Percentiles rank a stretch among this genome's conserved stretches.
Evolutionary conservation across 768 basidiomycete genomes (phyloP).

Genomic region (Lentinus brumalis): DNA sequence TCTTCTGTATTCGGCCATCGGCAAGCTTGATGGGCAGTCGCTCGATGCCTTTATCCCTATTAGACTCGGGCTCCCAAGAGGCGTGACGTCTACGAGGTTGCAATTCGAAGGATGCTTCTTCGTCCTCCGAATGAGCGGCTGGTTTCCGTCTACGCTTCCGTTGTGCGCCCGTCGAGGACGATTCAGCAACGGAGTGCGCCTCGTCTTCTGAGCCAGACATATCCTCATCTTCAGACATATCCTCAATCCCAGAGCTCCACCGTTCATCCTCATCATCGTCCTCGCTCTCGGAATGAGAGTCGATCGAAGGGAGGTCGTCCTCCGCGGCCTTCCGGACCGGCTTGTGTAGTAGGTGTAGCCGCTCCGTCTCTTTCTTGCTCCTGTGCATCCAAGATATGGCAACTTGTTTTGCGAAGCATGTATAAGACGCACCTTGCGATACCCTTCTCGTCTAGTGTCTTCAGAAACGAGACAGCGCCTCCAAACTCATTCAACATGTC

Average conservation of each 20-base stretch:
- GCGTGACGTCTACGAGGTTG: constrained; percentile 53
- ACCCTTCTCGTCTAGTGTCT: constrained; percentile 71
- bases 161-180: constrained; percentile 4
- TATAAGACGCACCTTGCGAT: constrained; percentile 66
- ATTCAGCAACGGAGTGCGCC: constrained; percentile 10
- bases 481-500: constrained; percentile 69
- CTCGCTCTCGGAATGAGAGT: constrained; percentile 66
- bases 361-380: constrained; percentile 82
- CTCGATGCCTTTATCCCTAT: constrained; percentile 52
- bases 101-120: constrained; percentile 76
- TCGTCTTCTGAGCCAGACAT: constrained; percentile 24
- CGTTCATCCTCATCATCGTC: constrained; percentile 53
- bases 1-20: constrained; percentile 73
- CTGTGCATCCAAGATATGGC: constrained; percentile 39
- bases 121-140: constrained; percentile 44
- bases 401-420: neutral
- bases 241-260: constrained; percentile 50
- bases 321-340: constrained; percentile 46
- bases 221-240: constrained; percentile 34
- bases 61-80: constrained; percentile 49
- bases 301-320: constrained; percentile 69
- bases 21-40: constrained; percentile 86
- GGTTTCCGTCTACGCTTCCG: constrained; percentile 20
- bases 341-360: constrained; percentile 68
- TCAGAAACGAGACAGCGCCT: constrained; percentile 64